These are phyloP conservation scores for Wickerhamomyces strasburgensis DNA, from an alignment of 805 yeast genomes.

Conservation along the genomic window DNA sequence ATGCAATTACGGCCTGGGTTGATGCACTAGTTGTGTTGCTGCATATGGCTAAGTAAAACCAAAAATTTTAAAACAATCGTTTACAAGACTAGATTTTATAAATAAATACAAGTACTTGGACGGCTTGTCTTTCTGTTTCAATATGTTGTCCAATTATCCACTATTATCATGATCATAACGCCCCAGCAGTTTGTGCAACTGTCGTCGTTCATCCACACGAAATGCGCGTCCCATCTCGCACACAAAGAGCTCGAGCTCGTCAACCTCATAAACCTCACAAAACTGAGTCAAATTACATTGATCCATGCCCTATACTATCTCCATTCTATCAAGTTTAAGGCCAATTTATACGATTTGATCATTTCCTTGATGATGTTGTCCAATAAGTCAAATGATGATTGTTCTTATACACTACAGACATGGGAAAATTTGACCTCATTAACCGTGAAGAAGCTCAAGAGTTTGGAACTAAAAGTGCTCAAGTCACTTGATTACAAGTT, in stretches of 20 bases:
- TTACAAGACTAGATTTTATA: too few species aligned
- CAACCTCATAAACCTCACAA: conserved; percentile 16
- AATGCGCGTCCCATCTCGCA: neutral
- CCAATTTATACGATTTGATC: conserved; percentile 21
- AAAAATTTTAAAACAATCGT: too few species aligned
- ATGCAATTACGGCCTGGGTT: too few species aligned
- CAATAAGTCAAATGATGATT: conserved; percentile 46
- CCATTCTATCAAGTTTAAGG: conserved; percentile 7
- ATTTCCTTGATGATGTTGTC: conserved; percentile 30
- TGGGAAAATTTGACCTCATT: conserved; percentile 34
- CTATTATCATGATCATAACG: too few species aligned
- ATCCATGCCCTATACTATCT: conserved; percentile 20
- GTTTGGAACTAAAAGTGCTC: conserved; percentile 17
- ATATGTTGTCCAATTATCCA: too few species aligned
- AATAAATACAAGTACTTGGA: too few species aligned
- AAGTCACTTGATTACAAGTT: conserved; percentile 22
- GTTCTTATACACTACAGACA: conserved; percentile 45
- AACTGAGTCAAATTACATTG: conserved; percentile 13
- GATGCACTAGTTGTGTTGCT: too few species aligned
- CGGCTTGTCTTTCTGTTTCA: too few species aligned
- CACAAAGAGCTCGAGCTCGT: conserved; percentile 6
- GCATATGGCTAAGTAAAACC: too few species aligned
- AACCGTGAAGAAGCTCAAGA: conserved; percentile 10
- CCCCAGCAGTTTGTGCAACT: conserved; percentile 1
- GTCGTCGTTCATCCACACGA: neutral